Percentiles rank a stretch among this genome's conserved stretches.
These are phyloP conservation scores for Heritiera littoralis DNA, from an alignment of 345 rosid species.

Conservation along the genomic window DNA sequence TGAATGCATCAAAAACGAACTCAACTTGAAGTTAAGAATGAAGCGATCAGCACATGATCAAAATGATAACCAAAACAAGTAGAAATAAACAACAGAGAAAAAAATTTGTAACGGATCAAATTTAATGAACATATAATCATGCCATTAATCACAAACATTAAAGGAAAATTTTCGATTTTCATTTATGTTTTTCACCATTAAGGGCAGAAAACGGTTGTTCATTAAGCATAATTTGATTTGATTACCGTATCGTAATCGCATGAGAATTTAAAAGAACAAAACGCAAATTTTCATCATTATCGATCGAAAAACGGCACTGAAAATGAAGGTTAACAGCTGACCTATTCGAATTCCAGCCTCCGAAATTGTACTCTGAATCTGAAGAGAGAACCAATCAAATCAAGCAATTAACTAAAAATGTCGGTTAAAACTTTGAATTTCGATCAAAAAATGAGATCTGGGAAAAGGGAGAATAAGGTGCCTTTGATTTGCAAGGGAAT, in stretches of 20 bases:
- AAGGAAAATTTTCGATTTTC: background rate
- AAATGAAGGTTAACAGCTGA: background rate
- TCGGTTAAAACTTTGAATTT: too few species aligned
- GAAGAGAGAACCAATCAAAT: background rate
- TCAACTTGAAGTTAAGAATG: background rate
- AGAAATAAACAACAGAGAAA: background rate
- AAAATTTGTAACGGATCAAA: background rate
- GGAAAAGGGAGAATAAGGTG: background rate
- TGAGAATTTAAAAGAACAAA: background rate
- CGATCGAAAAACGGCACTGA: background rate
- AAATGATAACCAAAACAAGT: background rate
- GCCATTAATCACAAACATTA: background rate
- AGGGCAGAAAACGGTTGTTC: background rate
- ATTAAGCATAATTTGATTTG: background rate
- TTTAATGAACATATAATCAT: background rate
- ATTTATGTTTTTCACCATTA: background rate
- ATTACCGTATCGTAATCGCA: background rate
- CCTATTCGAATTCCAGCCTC: background rate
- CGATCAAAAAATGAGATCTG: background rate
- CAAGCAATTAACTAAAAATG: background rate
- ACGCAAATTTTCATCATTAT: background rate
- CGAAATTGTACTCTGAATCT: background rate
- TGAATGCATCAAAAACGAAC: too few species aligned
- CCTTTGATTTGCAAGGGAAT: background rate
- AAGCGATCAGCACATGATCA: background rate